Evolutionary conservation across 164 flowering plant species (phyloP).

Genomic region (Vitis amurensis): DNA sequence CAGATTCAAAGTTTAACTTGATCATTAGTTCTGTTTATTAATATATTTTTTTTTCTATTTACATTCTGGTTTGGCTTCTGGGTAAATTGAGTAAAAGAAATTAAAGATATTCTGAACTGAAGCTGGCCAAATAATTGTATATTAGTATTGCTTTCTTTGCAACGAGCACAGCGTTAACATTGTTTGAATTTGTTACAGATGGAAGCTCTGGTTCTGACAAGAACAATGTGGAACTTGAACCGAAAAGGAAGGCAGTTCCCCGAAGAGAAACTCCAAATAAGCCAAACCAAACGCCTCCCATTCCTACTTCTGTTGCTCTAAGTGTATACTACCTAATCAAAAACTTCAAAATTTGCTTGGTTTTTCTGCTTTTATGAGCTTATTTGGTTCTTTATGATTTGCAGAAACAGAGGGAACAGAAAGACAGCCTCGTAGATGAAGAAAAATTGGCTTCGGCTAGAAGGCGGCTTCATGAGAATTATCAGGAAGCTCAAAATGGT

Average conservation of each 20-base stretch:
- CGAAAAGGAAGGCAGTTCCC: conserved; percentile 40
- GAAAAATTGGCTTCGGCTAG: conserved; percentile 87
- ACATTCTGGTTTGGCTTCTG: background rate
- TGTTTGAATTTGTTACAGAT: conserved; percentile 28
- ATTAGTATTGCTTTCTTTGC: too few species aligned
- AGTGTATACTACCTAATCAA: conserved; percentile 24
- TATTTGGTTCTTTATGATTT: background rate
- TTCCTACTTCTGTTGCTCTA: conserved; percentile 29
- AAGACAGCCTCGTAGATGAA: conserved; percentile 39
- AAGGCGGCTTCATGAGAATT: conserved; percentile 82
- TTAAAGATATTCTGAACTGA: too few species aligned
- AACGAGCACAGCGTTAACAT: too few species aligned
- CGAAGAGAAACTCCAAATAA: conserved; percentile 44
- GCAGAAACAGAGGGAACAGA: conserved; percentile 52
- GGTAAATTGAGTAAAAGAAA: too few species aligned
- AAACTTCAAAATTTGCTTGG: too few species aligned
- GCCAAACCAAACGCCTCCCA: conserved; percentile 33
- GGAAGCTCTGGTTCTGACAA: conserved; percentile 67
- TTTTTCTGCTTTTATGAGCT: too few species aligned
- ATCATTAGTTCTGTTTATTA: conserved; percentile 5
- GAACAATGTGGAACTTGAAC: conserved; percentile 52
- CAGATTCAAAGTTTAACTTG: conserved; percentile 17
- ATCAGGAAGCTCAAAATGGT: conserved; percentile 92
- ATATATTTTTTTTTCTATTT: too few species aligned
- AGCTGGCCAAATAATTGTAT: too few species aligned